phyloP scores from a whole-genome alignment of 2,329 filamentous ascomycete genomes.

The Sporothrix schenckii region DNA sequence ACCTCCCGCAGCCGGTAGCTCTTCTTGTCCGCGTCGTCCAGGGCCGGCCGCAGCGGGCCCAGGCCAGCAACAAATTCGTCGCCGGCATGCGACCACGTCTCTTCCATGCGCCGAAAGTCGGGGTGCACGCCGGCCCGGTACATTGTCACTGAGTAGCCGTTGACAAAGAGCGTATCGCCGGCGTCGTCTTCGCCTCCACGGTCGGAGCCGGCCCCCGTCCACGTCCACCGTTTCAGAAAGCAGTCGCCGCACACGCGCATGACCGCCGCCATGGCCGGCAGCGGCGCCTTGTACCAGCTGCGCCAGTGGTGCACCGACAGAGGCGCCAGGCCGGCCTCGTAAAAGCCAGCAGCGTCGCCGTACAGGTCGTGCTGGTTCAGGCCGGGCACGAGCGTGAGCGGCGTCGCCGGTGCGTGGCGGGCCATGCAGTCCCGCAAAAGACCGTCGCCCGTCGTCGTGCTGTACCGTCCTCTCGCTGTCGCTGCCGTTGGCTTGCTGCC shows the following conservation, averaged over 20 bases:
- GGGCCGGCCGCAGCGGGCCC: conserved; percentile 52
- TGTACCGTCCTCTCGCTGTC: not conserved
- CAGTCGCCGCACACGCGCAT: conserved; percentile 61
- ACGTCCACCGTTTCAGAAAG: conserved; percentile 58
- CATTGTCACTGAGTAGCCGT: conserved; percentile 60
- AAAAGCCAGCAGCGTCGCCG: conserved; percentile 61
- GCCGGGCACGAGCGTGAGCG: conserved; percentile 58
- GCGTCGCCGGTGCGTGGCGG: conserved; percentile 52
- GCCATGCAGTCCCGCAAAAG: conserved; percentile 62
- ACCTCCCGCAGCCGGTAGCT: conserved; percentile 55
- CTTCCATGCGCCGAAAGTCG: conserved; percentile 54
- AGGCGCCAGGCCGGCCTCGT: conserved; percentile 59
- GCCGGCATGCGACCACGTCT: conserved; percentile 55
- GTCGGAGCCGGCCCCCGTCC: conserved; percentile 46
- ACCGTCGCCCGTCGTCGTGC: conserved; percentile 52
- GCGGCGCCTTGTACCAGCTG: conserved; percentile 58
- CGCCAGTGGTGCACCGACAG: conserved; percentile 67
- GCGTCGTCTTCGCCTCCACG: no score
- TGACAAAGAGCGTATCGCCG: conserved; percentile 52
- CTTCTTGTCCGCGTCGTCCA: conserved; percentile 51
- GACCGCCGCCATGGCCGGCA: conserved; percentile 55
- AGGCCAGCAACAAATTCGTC: conserved; percentile 57
- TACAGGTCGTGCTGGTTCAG: conserved; percentile 62
- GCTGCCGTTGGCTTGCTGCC: not conserved
- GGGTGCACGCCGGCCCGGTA: conserved; percentile 49